A percentile compares a stretch with the other conserved stretches of the same genome.
Conservation (phyloP, 129 eudicot species). For the Flaveria brownii region DNA sequence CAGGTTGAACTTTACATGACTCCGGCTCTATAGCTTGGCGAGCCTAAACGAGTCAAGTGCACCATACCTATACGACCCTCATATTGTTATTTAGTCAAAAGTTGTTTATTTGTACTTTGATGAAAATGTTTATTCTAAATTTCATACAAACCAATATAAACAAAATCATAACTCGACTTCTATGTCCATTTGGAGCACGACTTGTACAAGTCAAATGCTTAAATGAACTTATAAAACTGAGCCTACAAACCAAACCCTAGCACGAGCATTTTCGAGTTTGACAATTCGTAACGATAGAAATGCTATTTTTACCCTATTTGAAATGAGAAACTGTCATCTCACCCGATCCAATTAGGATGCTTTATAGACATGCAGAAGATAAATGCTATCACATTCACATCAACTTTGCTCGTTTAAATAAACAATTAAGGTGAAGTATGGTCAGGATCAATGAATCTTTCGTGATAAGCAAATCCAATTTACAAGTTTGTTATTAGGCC, state of each 20-base stretch:
- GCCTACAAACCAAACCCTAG: background rate
- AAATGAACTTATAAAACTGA: background rate
- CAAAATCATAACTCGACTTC: background rate
- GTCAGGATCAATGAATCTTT: no score
- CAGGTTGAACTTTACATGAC: background rate
- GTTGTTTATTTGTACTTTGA: background rate
- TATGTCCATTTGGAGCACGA: background rate
- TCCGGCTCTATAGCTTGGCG: background rate
- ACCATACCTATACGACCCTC: background rate
- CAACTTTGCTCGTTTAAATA: no score
- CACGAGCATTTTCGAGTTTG: background rate
- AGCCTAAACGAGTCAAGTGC: background rate
- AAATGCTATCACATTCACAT: no score
- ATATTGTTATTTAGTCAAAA: background rate
- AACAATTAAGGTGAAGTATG: no score
- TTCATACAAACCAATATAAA: background rate
- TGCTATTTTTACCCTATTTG: no score
- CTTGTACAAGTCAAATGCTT: background rate
- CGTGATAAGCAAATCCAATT: no score
- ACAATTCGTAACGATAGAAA: background rate
- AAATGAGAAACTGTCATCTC: no score
- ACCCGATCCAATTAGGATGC: no score
- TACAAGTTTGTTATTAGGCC: no score
- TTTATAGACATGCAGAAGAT: no score
- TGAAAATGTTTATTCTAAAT: background rate